phyloP scores from a whole-genome alignment of 345 rosid species.

The Ceriops tagal region DNA sequence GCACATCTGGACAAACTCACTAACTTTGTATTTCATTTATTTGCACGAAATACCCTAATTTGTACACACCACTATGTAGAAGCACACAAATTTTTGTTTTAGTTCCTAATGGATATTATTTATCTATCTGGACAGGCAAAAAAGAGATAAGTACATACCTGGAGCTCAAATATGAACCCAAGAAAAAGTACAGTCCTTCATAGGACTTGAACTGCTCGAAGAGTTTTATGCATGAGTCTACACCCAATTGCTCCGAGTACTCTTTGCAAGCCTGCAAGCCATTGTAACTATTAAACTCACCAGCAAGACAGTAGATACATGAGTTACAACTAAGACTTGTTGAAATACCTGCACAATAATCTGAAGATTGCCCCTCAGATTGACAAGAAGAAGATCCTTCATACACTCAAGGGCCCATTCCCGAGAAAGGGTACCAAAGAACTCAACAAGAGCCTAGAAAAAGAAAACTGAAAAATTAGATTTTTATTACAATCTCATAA shows the following conservation, averaged over 20 bases:
- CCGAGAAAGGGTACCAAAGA: constrained; percentile 87
- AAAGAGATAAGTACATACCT: constrained; percentile 35
- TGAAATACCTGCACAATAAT: constrained; percentile 81
- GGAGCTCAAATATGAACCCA: constrained; percentile 90
- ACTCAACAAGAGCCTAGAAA: constrained; percentile 84
- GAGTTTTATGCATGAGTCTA: constrained; percentile 84
- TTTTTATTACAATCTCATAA: not conserved
- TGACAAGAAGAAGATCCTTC: constrained; percentile 91
- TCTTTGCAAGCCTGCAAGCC: constrained; percentile 81
- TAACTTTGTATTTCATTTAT: too few species aligned
- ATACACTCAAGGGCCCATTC: constrained; percentile 99
- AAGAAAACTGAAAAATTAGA: not conserved
- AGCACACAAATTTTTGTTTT: not conserved
- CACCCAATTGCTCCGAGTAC: constrained; percentile 91
- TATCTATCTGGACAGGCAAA: not conserved
- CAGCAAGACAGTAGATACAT: constrained; percentile 2
- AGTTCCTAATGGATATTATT: not conserved
- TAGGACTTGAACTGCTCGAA: constrained; percentile 96
- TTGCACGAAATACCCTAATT: not conserved
- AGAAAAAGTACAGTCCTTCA: constrained; percentile 91
- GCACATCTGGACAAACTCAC: too few species aligned
- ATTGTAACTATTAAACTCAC: not conserved
- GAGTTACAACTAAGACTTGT: constrained; percentile 15
- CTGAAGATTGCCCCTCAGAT: constrained; percentile 89
- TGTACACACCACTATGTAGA: not conserved